These are phyloP conservation scores for Stygiomarasmius scandens DNA, from an alignment of 1,284 basidiomycete species.

Conservation along the genomic window DNA sequence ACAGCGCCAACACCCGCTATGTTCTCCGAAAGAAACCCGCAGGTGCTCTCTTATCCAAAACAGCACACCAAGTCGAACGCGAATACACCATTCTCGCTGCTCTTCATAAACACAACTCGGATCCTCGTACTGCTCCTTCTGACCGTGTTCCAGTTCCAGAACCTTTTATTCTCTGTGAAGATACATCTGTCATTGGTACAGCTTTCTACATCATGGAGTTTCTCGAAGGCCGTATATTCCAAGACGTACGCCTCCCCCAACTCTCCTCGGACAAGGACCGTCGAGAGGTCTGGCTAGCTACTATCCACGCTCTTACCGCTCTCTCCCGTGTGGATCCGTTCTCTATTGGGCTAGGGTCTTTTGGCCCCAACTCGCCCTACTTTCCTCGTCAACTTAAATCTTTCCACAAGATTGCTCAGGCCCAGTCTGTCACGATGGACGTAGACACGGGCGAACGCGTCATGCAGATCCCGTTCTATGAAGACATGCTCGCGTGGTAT, in stretches of 20 bases:
- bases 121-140: conserved; percentile 49
- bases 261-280: conserved; percentile 59
- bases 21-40: conserved; percentile 95
- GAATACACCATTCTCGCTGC: conserved; percentile 85
- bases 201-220: conserved; percentile 97
- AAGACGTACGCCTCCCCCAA: conserved; percentile 78
- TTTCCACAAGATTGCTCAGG: conserved; percentile 71
- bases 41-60: conserved; percentile 82
- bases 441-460: conserved; percentile 60
- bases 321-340: conserved; percentile 75
- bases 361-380: conserved; percentile 80
- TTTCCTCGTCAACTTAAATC: conserved; percentile 94
- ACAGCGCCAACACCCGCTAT: conserved; percentile 66
- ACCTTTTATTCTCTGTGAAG: conserved; percentile 84
- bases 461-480: conserved; percentile 73
- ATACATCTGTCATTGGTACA: conserved; percentile 79
- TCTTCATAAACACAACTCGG: conserved; percentile 72
- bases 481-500: conserved; percentile 82
- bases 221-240: conserved; percentile 91
- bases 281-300: conserved; percentile 71
- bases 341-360: conserved; percentile 72
- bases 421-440: conserved; percentile 69
- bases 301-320: conserved; percentile 67
- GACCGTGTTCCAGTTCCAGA: conserved; percentile 82
- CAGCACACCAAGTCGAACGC: conserved; percentile 93